Percentiles rank a stretch among this genome's conserved stretches.
Evolutionary conservation across 2,329 filamentous ascomycete species (phyloP).

Genomic region (Immersiporthe knoxdaviesiana): DNA sequence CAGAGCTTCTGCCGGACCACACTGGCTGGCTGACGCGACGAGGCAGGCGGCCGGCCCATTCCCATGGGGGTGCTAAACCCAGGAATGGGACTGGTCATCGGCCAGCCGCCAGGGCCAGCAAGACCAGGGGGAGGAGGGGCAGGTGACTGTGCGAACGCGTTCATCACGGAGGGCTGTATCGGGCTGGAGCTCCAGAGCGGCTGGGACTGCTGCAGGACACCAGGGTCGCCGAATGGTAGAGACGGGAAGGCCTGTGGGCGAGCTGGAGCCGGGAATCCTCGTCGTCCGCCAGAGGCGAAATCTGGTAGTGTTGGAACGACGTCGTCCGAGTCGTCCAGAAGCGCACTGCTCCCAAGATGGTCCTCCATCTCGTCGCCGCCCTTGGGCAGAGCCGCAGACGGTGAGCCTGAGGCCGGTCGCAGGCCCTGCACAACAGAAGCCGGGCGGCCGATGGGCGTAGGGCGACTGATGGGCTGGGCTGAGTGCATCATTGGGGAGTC

Average conservation of each 20-base stretch:
- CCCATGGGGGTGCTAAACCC: conserved; percentile 39
- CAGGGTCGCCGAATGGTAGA: conserved; percentile 37
- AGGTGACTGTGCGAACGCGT: conserved; percentile 36
- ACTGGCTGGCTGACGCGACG: conserved; percentile 62
- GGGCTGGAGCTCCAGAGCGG: conserved; percentile 32
- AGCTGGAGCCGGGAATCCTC: conserved; percentile 57
- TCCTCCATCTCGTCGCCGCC: conserved; percentile 74
- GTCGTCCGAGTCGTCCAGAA: conserved; percentile 76
- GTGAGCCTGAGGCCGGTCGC: conserved; percentile 38
- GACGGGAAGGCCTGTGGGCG: conserved; percentile 47
- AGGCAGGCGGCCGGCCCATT: conserved; percentile 40
- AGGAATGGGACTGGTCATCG: conserved; percentile 34
- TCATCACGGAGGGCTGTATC: conserved; percentile 32
- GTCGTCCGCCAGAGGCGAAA: conserved; percentile 37
- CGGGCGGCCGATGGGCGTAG: conserved; percentile 85
- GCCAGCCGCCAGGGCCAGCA: conserved; percentile 41
- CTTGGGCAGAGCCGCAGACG: conserved; percentile 42
- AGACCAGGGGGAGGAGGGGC: conserved; percentile 54
- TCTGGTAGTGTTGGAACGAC: conserved; percentile 36
- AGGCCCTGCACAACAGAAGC: conserved; percentile 68
- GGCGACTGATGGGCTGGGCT: conserved; percentile 77
- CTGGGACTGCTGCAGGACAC: conserved; percentile 19
- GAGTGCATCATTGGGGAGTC: conserved; percentile 58
- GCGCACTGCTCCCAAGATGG: conserved; percentile 86
- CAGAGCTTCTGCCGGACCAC: conserved; percentile 77